These are phyloP conservation scores for Ophiostoma sp. DNA, from an alignment of 2,329 filamentous ascomycete species.

Conservation along the genomic window DNA sequence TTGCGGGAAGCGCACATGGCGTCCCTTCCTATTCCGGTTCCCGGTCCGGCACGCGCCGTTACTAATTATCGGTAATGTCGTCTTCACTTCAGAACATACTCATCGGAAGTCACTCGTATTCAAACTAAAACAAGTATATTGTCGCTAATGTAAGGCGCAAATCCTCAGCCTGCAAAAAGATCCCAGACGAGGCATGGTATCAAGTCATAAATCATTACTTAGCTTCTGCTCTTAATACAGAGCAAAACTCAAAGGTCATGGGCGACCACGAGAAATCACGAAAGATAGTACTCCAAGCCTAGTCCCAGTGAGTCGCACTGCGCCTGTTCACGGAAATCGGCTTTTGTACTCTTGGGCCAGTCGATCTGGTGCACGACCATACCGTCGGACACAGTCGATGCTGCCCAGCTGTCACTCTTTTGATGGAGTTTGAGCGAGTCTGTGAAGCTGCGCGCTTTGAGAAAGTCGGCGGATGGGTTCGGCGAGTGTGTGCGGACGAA, in stretches of 20 bases:
- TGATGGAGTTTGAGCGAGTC: conserved; percentile 29
- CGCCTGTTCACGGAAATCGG: conserved; percentile 43
- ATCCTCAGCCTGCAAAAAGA: background rate
- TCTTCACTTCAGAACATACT: background rate
- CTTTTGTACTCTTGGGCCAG: conserved; percentile 36
- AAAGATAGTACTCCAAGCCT: conserved; percentile 39
- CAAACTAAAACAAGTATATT: background rate
- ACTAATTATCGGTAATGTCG: background rate
- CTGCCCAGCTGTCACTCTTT: conserved; percentile 35
- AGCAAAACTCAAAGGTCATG: background rate
- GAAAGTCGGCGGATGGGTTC: conserved; percentile 43
- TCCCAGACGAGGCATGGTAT: background rate
- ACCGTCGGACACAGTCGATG: conserved; percentile 33
- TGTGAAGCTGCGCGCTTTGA: conserved; percentile 40
- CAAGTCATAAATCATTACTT: conserved; percentile 16
- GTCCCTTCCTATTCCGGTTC: background rate
- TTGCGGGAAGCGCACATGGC: background rate
- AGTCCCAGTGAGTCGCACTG: conserved; percentile 47
- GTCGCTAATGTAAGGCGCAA: background rate
- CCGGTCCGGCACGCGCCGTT: background rate
- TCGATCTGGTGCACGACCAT: conserved; percentile 43
- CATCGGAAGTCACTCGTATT: too few species aligned
- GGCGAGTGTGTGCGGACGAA: conserved; percentile 49
- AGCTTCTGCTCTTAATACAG: background rate
- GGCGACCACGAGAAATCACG: background rate